These are phyloP conservation scores for Vicia villosa DNA, from an alignment of 306 rosid species.

Conservation along the genomic window DNA sequence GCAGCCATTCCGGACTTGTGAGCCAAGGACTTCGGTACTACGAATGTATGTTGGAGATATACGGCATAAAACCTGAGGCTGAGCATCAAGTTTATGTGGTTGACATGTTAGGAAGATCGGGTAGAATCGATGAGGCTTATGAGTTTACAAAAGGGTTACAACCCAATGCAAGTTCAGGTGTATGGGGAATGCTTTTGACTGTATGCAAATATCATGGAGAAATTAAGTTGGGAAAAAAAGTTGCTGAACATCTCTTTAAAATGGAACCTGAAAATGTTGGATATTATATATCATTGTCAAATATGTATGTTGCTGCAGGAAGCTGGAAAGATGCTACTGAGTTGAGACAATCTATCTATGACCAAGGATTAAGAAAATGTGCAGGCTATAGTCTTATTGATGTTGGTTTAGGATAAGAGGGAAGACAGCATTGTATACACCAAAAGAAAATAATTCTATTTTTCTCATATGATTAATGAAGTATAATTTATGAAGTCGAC, in stretches of 20 bases:
- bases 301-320: conserved; percentile 67
- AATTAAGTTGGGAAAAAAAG: conserved; percentile 51
- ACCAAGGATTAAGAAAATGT: conserved; percentile 45
- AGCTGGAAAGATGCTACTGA: conserved; percentile 67
- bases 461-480: too few species aligned
- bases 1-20: conserved; percentile 60
- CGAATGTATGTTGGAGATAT: conserved; percentile 45
- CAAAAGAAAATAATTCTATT: too few species aligned
- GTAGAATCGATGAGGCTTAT: conserved; percentile 53
- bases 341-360: conserved; percentile 40
- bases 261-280: conserved; percentile 60
- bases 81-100: conserved; percentile 60
- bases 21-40: conserved; percentile 52
- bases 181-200: conserved; percentile 64
- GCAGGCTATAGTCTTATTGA: conserved; percentile 56
- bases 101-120: conserved; percentile 61
- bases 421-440: neutral
- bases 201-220: conserved; percentile 67
- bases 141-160: conserved; percentile 43
- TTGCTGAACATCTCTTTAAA: conserved; percentile 54
- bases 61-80: conserved; percentile 49
- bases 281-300: conserved; percentile 58
- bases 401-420: conserved; percentile 38
- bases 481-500: too few species aligned
- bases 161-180: conserved; percentile 42